Conservation (phyloP, 2,329 filamentous ascomycete genomes). For the Pseudogymnoascus sp. region DNA sequence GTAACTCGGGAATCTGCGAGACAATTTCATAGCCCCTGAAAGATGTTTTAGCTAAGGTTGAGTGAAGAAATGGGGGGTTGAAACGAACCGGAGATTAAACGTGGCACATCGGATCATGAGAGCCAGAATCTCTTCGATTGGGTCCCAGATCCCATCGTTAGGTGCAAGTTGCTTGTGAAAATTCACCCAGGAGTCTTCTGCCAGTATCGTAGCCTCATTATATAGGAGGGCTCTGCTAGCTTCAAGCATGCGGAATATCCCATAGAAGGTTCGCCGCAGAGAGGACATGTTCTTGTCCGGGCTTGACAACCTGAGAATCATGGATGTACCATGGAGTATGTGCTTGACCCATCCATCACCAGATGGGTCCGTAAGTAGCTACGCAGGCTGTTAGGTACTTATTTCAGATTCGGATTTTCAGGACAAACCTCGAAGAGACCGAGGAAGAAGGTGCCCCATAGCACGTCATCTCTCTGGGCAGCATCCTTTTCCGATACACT, state of each 20-base stretch:
- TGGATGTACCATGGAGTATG: slow-evolving; percentile 24
- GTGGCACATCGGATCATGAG: slow-evolving; percentile 20
- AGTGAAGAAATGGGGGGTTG: not conserved
- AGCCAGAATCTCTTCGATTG: slow-evolving; percentile 22
- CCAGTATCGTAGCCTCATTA: slow-evolving; percentile 19
- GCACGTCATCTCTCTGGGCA: slow-evolving; percentile 15
- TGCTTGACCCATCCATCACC: slow-evolving; percentile 24
- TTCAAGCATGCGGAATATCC: slow-evolving; percentile 23
- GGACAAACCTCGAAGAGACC: slow-evolving; percentile 22
- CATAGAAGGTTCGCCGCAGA: slow-evolving; percentile 21
- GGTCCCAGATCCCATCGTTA: slow-evolving; percentile 18
- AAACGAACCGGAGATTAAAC: slow-evolving; percentile 16
- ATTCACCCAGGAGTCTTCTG: slow-evolving; percentile 15
- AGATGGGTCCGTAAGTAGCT: slow-evolving; percentile 23
- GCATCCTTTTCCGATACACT: slow-evolving; percentile 14
- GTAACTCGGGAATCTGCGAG: not conserved
- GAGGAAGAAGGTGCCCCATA: slow-evolving; percentile 24
- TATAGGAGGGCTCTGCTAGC: slow-evolving; percentile 22
- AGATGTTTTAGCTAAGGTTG: not conserved
- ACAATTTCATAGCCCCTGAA: not conserved
- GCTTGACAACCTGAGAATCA: slow-evolving; percentile 22
- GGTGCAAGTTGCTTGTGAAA: slow-evolving; percentile 18
- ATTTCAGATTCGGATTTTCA: not conserved
- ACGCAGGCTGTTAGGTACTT: not conserved
- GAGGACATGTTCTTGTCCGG: slow-evolving; percentile 17